Evolutionary conservation across 2,329 filamentous ascomycete species (phyloP).

Genomic region (Colletotrichum chlorophyti): DNA sequence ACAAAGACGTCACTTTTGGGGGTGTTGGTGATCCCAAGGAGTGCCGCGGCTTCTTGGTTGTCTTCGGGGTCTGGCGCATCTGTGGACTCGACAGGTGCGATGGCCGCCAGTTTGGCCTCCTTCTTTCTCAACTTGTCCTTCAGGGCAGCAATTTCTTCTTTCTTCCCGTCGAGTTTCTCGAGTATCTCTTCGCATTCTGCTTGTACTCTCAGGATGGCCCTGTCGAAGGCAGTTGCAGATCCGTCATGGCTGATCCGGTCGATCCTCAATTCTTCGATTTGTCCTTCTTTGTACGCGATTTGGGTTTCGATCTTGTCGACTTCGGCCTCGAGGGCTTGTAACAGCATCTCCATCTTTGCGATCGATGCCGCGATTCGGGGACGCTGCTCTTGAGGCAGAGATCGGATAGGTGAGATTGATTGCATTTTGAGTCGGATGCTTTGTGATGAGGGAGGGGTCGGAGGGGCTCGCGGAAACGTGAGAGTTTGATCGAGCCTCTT

Average conservation of each 20-base stretch:
- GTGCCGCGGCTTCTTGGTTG: constrained; percentile 7
- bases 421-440: too few relatives aligned
- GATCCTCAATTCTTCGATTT: constrained; percentile 1
- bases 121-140: neutral
- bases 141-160: neutral
- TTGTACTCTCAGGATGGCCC: neutral
- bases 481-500: too few relatives aligned
- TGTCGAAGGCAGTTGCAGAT: neutral
- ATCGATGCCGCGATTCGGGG: constrained; percentile 8
- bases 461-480: too few relatives aligned
- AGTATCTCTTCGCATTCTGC: neutral
- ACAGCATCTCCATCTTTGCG: neutral
- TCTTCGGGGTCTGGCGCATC: constrained; percentile 7
- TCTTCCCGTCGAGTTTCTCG: neutral
- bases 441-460: neutral
- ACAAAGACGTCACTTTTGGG: constrained; percentile 10
- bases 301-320: constrained; percentile 7
- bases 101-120: neutral
- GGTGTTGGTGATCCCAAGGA: constrained; percentile 21
- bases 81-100: constrained; percentile 12
- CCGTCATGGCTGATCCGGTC: neutral
- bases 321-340: neutral
- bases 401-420: neutral
- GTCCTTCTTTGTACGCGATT: constrained; percentile 14
- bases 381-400: too few relatives aligned